Evolutionary conservation across 2,329 filamentous ascomycete genomes (phyloP).

Genomic region (Paracorniculantispora psalliotae): DNA sequence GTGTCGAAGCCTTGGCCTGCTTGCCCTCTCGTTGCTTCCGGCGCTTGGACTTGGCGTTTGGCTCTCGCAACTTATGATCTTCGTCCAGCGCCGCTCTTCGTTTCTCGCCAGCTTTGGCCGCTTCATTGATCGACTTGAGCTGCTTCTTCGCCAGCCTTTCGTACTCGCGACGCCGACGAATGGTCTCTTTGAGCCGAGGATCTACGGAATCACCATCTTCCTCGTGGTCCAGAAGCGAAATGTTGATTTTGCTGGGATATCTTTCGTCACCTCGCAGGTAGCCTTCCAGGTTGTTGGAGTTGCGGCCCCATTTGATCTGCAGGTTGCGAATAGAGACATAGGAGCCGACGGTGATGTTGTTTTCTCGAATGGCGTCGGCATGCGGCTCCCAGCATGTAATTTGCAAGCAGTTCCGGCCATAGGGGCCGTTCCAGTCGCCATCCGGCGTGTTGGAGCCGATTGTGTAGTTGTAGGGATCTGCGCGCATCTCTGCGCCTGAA

Average conservation of each 20-base stretch:
- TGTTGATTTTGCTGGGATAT: conserved; percentile 45
- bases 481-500: conserved; percentile 25
- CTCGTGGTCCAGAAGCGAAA: conserved; percentile 45
- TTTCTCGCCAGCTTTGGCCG: conserved; percentile 34
- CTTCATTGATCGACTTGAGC: conserved; percentile 33
- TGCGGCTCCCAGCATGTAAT: conserved; percentile 69
- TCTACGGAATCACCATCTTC: conserved; percentile 40
- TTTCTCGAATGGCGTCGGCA: conserved; percentile 48
- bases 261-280: conserved; percentile 58
- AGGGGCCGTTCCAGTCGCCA: conserved; percentile 65
- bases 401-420: conserved; percentile 65
- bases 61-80: conserved; percentile 22
- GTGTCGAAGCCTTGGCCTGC: conserved; percentile 21
- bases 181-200: conserved; percentile 49
- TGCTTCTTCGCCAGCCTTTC: conserved; percentile 41
- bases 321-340: conserved; percentile 69
- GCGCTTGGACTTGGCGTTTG: conserved; percentile 24
- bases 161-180: conserved; percentile 63
- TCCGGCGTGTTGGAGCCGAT: conserved; percentile 21
- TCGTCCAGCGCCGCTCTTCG: conserved; percentile 28
- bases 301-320: conserved; percentile 56
- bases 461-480: conserved; percentile 47
- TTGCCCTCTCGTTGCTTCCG: conserved; percentile 13
- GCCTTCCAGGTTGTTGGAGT: conserved; percentile 61
- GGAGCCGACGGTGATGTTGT: conserved; percentile 49